These are phyloP conservation scores for Candida oleophila DNA, from an alignment of 805 yeast genomes.

Conservation along the genomic window DNA sequence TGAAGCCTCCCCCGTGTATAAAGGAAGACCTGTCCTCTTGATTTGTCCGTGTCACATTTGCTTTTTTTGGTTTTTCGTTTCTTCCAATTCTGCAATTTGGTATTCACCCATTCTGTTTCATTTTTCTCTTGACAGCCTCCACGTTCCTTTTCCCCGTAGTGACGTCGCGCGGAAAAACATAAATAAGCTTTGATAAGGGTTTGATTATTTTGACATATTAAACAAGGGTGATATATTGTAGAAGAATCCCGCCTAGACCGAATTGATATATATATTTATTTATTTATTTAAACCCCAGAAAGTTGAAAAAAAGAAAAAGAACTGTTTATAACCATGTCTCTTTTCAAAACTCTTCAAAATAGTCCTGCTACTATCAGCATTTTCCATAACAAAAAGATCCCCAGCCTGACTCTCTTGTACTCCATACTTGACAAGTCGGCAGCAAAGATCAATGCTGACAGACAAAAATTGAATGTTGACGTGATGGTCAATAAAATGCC, in stretches of 20 bases:
- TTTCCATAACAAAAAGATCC: conserved; percentile 38
- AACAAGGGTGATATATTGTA: not conserved
- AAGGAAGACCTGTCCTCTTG: no score
- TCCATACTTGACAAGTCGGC: conserved; percentile 30
- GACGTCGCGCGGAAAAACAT: not conserved
- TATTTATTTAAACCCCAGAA: no score
- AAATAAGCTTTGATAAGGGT: not conserved
- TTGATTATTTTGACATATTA: not conserved
- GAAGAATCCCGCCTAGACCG: no score
- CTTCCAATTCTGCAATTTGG: no score
- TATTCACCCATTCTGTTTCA: no score
- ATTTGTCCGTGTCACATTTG: not conserved
- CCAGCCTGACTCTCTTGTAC: conserved; percentile 30
- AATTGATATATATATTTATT: no score
- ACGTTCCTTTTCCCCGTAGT: not conserved
- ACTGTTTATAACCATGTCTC: conserved; percentile 28
- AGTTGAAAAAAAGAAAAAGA: no score
- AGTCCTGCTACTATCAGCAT: conserved; percentile 42
- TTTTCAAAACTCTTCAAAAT: conserved; percentile 41
- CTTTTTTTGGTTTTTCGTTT: not conserved
- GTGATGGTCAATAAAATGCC: conserved; percentile 40
- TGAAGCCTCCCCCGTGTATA: no score
- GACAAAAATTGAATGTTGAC: conserved; percentile 33
- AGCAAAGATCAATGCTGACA: conserved; percentile 26
- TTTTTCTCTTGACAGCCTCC: not conserved